A percentile compares a stretch with the other conserved stretches of the same genome.
These are phyloP conservation scores for Penicillium rolfsii DNA, from an alignment of 2,329 filamentous ascomycete species.

Conservation along the genomic window DNA sequence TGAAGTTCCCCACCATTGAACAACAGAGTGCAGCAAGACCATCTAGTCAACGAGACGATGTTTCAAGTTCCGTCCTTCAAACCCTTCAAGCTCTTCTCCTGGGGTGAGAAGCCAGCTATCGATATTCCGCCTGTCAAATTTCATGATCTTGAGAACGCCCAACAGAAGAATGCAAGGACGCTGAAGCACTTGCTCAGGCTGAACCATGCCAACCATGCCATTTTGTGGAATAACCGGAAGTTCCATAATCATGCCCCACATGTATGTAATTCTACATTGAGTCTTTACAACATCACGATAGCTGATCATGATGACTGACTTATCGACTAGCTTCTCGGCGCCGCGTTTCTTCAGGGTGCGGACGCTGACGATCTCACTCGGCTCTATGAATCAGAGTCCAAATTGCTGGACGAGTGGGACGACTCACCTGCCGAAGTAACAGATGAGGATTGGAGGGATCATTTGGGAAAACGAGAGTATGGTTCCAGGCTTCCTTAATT, in stretches of 20 bases:
- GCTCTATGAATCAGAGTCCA: constrained; percentile 77
- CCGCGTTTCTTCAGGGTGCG: constrained; percentile 83
- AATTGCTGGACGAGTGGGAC: constrained; percentile 75
- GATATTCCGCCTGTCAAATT: constrained; percentile 69
- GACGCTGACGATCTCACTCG: constrained; percentile 71
- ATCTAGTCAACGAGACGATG: constrained; percentile 17
- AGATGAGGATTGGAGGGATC: constrained; percentile 83
- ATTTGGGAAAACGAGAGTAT: constrained; percentile 71
- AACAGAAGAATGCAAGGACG: constrained; percentile 77
- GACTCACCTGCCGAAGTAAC: constrained; percentile 84
- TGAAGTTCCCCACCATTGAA: constrained; percentile 12
- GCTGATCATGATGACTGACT: constrained; percentile 14
- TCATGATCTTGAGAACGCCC: constrained; percentile 76
- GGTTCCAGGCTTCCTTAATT: constrained; percentile 24
- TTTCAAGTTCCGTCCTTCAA: constrained; percentile 31
- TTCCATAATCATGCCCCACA: constrained; percentile 86
- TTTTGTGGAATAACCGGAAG: constrained; percentile 73
- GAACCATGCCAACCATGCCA: constrained; percentile 87
- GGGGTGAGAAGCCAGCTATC: constrained; percentile 33
- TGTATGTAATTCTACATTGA: constrained; percentile 44
- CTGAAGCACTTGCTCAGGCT: constrained; percentile 89
- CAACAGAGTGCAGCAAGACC: constrained; percentile 2
- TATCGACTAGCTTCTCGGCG: constrained; percentile 66
- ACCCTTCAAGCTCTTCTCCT: constrained; percentile 32
- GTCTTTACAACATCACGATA: no score